Base-by-base conservation (phyloP, 2,329 filamentous ascomycete genomes). In the Coniochaeta hoffmannii region DNA sequence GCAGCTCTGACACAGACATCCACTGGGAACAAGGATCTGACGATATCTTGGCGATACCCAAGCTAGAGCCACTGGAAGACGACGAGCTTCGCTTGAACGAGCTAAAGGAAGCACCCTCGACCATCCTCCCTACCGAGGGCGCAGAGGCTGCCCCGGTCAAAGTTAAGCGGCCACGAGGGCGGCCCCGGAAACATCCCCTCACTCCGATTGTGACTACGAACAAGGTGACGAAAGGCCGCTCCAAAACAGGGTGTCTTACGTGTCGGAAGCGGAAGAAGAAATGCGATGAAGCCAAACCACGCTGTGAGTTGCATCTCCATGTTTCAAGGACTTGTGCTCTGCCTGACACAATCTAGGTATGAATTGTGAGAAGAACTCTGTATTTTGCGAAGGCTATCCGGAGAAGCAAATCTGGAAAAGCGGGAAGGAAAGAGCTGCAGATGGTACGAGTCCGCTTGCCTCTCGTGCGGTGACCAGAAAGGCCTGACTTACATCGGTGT, bases 321-420 rank as follows among this genome's bases (percentile, higher is more conserved):
- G 26, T 24, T 26, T 15, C 41, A 46, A 46, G 19, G 9, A 17
- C 17, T 11, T 28, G 24, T 57, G 19, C 15, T 26, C 24, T 17
- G 6, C 15, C 41, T 46, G 12, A 46, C 19, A 19, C 28, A 22
- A 53, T 56, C 30, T 54, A 90, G 87, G 89, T 63, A 79, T 90
- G 70, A 95, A 95, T 64, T 96, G 91, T 66, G 87, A 94, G 72
- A 96, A 96, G 77, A 96, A 96, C 68, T 90, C 90, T 9, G 89
- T 96, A 12, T 83, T 92, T 12, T 96, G 91, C 67, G 90, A 96
- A 71, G 91, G 91, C 12, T 96, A 96, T 66, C 89, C 89, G 53
- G 87, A 90, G 59, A 90, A 90, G 68, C 87, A 89, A 57, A 81
- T 90, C 53, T 96, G 91, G 91, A 90, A 86, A 69, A 92, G 89